Evolutionary conservation across 192 early-diverging fungal genomes (phyloP).

Genomic region (Phycomyces blakesleeanus): DNA sequence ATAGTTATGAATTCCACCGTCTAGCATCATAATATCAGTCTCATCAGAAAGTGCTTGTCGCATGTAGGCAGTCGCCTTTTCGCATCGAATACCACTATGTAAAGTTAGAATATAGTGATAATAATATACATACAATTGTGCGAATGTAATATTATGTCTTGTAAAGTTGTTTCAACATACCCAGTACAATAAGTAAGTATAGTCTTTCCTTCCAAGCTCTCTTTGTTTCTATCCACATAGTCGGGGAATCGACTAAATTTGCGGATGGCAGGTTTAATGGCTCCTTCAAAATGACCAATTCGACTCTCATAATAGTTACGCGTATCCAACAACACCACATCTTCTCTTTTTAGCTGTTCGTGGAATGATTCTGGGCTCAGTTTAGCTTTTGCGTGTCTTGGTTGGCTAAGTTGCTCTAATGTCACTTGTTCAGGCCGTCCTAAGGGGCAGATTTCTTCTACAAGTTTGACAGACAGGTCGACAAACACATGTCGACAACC

Average conservation of each 20-base stretch:
- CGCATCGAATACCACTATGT: slow-evolving; percentile 39
- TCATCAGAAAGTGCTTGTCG: slow-evolving; percentile 35
- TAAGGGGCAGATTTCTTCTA: slow-evolving; percentile 65
- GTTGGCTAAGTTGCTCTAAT: slow-evolving; percentile 14
- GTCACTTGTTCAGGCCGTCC: slow-evolving; percentile 37
- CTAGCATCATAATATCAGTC: slow-evolving; percentile 57
- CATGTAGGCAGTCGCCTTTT: slow-evolving; percentile 60
- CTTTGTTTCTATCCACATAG: slow-evolving; percentile 49
- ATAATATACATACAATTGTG: not conserved
- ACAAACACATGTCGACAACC: slow-evolving; percentile 66
- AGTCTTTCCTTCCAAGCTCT: slow-evolving; percentile 42
- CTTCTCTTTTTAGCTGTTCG: slow-evolving; percentile 35
- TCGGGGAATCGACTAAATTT: slow-evolving; percentile 60
- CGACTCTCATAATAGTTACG: slow-evolving; percentile 67
- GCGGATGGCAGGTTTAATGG: slow-evolving; percentile 58
- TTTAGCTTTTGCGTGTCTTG: slow-evolving; percentile 34
- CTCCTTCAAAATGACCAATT: slow-evolving; percentile 58
- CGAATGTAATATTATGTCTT: too few relatives aligned
- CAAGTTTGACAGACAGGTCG: slow-evolving; percentile 51
- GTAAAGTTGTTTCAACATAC: slow-evolving; percentile 37
- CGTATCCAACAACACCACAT: slow-evolving; percentile 51
- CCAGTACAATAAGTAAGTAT: slow-evolving; percentile 74
- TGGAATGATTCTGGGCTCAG: slow-evolving; percentile 53
- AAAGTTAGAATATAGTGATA: not conserved
- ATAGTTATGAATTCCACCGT: slow-evolving; percentile 72